Evolutionary conservation across 441 rosid genomes (phyloP), one percentile per base, ranked within the genome.

Genomic region (Jatropha podagrica): DNA sequence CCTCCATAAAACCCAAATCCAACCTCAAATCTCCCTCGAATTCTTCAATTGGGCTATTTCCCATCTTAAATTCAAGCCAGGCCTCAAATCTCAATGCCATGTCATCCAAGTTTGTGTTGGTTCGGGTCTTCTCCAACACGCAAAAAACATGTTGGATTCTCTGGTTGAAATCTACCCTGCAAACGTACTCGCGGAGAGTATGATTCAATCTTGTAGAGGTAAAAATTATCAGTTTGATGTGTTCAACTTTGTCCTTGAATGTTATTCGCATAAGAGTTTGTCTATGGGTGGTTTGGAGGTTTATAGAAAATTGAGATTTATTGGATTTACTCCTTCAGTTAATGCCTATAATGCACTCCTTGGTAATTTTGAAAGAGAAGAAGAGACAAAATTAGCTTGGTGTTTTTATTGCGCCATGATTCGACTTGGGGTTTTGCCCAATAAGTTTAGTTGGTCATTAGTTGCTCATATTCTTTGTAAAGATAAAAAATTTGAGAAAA

Each of bases 1-100:
- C 80, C 86, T 89, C 70, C 74, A 40, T 41, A 88, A 79, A 64
- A 92, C 89, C 77, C 81, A 85, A 70, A 52, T 74, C 9, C 78
- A 80, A 54, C 89, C 92, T 37, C 78, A 70, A 61, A 76, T 82
- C 68, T 77, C 91, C 58, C 84, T 92, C 58, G 64, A 74, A 68
- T 92, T 92, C 90, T 90, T 89, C 88, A 82, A 86, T 66, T 89
- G 86, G 87, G 88, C 84, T 23, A 75, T 61, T 74, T 48, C 83
- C 61, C 69, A 84, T 79, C 86, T 89, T 65, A 84, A 83, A 17
- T 85, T 92, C 27, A 81, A 85, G 1, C 94, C 90, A 2, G 90
- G 86, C 84, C 85, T 92, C 58, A 78, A 64, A 51, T 81, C 92
- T 17, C 86, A 81, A 51, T 92, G 93, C 62, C 84, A 77, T 4